These are phyloP conservation scores for Podila epicladia DNA, from an alignment of 192 early-diverging fungal species.

Conservation along the genomic window DNA sequence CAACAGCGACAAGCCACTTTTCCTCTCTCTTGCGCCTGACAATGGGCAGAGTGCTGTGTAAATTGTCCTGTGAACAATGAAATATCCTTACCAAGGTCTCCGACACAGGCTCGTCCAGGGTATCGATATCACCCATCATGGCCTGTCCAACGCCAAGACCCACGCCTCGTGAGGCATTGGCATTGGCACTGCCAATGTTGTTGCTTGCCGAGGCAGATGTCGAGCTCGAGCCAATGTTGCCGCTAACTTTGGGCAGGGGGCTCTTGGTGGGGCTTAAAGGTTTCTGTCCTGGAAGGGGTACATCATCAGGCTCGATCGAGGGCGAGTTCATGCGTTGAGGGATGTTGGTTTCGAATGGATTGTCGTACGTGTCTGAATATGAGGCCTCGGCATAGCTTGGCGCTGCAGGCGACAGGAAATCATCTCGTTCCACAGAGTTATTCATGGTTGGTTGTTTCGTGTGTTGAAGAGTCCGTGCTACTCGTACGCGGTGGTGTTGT, in stretches of 20 bases:
- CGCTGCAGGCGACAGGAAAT: constrained; percentile 48
- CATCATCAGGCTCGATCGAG: constrained; percentile 49
- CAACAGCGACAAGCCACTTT: too few relatives aligned
- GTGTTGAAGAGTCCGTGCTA: background rate
- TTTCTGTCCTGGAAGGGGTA: constrained; percentile 46
- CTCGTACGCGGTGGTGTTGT: background rate
- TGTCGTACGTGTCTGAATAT: constrained; percentile 50
- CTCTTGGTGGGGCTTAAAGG: constrained; percentile 34
- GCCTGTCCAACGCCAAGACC: constrained; percentile 49
- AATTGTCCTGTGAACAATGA: background rate
- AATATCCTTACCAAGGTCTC: constrained; percentile 80
- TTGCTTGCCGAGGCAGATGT: constrained; percentile 6
- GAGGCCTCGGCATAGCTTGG: constrained; percentile 51
- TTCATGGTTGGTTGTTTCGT: background rate
- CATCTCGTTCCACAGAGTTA: constrained; percentile 46
- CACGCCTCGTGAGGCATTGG: constrained; percentile 16
- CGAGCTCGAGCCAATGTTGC: constrained; percentile 39
- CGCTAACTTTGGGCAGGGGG: constrained; percentile 38
- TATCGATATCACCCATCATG: constrained; percentile 64
- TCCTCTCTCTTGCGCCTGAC: too few relatives aligned
- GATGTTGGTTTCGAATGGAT: constrained; percentile 50
- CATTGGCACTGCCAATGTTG: constrained; percentile 16
- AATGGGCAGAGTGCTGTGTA: too few relatives aligned
- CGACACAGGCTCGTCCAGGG: constrained; percentile 95
- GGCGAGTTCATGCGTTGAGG: constrained; percentile 45